phyloP scores from a whole-genome alignment of 2,329 filamentous ascomycete genomes.

The Colletotrichum chrysophilum region DNA sequence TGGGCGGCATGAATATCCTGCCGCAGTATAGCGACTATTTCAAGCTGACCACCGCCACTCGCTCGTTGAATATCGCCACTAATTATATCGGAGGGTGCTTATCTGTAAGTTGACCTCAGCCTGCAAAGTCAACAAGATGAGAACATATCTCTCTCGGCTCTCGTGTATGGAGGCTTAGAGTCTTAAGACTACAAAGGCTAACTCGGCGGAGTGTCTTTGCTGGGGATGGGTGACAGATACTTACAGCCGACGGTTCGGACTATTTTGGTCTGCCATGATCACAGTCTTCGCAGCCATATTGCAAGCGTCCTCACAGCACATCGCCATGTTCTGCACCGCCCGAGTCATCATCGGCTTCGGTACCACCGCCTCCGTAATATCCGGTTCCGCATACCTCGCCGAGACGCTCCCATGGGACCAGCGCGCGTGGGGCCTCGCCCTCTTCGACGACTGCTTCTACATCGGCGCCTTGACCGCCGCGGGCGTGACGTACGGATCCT shows the following conservation, averaged over 20 bases:
- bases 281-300: background rate
- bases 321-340: constrained; percentile 6
- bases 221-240: background rate
- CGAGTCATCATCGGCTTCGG: background rate
- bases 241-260: background rate
- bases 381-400: background rate
- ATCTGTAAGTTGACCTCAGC: background rate
- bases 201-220: background rate
- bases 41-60: background rate
- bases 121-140: background rate
- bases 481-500: background rate
- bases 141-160: background rate
- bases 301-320: background rate
- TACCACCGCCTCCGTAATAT: background rate
- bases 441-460: constrained; percentile 2
- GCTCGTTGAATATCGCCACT: constrained; percentile 1
- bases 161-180: background rate
- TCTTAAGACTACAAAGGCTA: background rate
- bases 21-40: background rate
- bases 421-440: background rate
- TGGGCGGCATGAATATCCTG: constrained; percentile 7
- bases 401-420: background rate
- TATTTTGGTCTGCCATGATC: background rate
- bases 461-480: background rate
- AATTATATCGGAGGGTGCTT: background rate